Percentiles rank a stretch among this genome's conserved stretches.
Conservation (phyloP, 2,329 filamentous ascomycete genomes). For the Epichloe festucae region DNA sequence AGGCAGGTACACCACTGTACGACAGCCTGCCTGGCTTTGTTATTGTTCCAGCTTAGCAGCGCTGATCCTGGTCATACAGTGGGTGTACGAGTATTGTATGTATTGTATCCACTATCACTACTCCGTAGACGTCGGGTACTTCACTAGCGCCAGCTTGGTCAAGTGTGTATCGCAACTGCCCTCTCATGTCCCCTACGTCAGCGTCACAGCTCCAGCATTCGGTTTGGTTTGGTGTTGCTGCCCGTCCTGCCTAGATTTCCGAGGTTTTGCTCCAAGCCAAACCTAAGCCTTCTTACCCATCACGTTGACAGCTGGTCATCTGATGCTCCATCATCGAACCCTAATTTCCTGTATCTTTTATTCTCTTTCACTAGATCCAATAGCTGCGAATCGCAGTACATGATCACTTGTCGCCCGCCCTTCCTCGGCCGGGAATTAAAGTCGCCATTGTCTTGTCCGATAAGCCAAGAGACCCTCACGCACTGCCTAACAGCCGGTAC, state of each 20-base stretch:
- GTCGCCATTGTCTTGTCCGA: background rate
- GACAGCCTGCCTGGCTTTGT: too few species aligned
- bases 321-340: background rate
- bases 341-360: background rate
- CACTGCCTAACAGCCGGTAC: background rate
- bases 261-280: background rate
- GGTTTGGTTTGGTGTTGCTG: background rate
- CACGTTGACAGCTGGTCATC: background rate
- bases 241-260: background rate
- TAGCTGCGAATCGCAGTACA: background rate
- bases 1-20: too few species aligned
- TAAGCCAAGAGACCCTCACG: background rate
- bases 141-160: too few species aligned
- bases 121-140: too few species aligned
- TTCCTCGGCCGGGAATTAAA: background rate
- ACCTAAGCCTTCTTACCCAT: background rate
- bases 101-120: too few species aligned
- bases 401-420: background rate
- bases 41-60: too few species aligned
- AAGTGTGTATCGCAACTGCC: background rate
- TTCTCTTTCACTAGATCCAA: background rate
- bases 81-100: too few species aligned
- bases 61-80: too few species aligned
- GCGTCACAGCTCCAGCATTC: conserved; percentile 1
- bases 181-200: background rate